phyloP scores from a whole-genome alignment of 164 flowering plant species.

The Platanus orientalis region DNA sequence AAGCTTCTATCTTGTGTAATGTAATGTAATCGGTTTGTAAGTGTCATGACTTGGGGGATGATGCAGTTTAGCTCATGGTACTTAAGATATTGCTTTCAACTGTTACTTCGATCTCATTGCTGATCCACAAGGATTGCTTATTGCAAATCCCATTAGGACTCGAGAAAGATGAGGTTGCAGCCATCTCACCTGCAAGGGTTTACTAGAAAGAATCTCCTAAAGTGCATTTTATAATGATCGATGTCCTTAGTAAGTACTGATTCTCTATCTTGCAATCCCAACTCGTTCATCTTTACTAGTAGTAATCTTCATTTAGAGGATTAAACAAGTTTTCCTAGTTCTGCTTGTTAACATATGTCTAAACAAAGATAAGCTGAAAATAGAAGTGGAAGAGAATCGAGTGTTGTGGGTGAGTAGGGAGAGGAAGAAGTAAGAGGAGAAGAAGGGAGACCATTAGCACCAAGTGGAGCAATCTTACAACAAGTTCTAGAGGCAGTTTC shows the following conservation, averaged over 20 bases:
- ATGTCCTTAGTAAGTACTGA: no score
- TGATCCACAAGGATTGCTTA: slow-evolving; percentile 93
- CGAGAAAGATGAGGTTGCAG: no score
- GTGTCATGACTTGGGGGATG: slow-evolving; percentile 81
- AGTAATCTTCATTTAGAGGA: no score
- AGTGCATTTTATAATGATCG: no score
- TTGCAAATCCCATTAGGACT: slow-evolving; percentile 82
- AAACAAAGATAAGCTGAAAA: slow-evolving; percentile 34
- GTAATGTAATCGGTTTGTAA: slow-evolving; percentile 86
- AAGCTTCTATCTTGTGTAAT: slow-evolving; percentile 48
- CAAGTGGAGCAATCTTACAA: slow-evolving; percentile 26
- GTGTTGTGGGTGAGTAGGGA: slow-evolving; percentile 34
- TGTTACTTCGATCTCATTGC: slow-evolving; percentile 69
- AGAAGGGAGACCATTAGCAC: slow-evolving; percentile 36
- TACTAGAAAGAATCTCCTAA: no score
- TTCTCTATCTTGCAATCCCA: no score
- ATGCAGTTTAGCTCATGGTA: slow-evolving; percentile 62
- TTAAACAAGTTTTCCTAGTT: no score
- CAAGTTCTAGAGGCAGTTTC: slow-evolving; percentile 33
- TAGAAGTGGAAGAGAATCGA: slow-evolving; percentile 32
- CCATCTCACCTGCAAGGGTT: no score
- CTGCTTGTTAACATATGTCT: no score
- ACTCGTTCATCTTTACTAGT: no score
- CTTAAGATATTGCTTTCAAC: slow-evolving; percentile 77
- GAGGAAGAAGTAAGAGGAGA: slow-evolving; percentile 34